A percentile compares a stretch with the other conserved stretches of the same genome.
These are phyloP conservation scores for Boletellus ananas DNA, from an alignment of 768 basidiomycete species.

Conservation along the genomic window DNA sequence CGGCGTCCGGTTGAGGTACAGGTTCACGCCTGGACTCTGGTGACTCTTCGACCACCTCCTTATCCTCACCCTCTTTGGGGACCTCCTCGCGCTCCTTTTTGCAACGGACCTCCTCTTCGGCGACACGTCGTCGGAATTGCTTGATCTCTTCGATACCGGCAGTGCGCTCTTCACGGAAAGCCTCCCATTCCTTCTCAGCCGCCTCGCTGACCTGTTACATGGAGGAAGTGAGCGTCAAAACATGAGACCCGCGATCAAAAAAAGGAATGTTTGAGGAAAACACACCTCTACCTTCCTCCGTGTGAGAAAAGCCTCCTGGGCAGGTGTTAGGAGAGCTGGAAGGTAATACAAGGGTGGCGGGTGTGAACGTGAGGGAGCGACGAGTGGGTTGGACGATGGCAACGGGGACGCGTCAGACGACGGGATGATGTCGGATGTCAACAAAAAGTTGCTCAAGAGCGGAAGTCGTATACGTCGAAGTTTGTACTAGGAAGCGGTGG, in stretches of 20 bases:
- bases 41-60: constrained; percentile 33
- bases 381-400: constrained; percentile 35
- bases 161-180: constrained; percentile 59
- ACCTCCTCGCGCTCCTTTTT: constrained; percentile 39
- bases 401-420: constrained; percentile 30
- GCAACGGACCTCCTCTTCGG: constrained; percentile 57
- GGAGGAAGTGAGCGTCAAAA: constrained; percentile 2
- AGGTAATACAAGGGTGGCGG: constrained; percentile 78
- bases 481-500: constrained; percentile 52
- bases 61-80: constrained; percentile 30
- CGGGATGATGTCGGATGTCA: constrained; percentile 67
- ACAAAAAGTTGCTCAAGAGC: constrained; percentile 67
- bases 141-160: constrained; percentile 59
- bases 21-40: constrained; percentile 17
- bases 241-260: background rate
- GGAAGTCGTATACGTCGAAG: constrained; percentile 70
- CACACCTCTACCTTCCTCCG: constrained; percentile 62
- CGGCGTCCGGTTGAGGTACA: constrained; percentile 22
- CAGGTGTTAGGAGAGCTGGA: constrained; percentile 61
- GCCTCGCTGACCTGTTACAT: constrained; percentile 52
- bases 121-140: constrained; percentile 57
- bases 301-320: constrained; percentile 65
- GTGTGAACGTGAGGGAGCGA: constrained; percentile 55
- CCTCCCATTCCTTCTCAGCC: constrained; percentile 63
- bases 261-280: background rate